Evolutionary conservation across 2,329 filamentous ascomycete species (phyloP), one percentile per base, ranked within the genome.

Genomic region (Eurotiales sp.): DNA sequence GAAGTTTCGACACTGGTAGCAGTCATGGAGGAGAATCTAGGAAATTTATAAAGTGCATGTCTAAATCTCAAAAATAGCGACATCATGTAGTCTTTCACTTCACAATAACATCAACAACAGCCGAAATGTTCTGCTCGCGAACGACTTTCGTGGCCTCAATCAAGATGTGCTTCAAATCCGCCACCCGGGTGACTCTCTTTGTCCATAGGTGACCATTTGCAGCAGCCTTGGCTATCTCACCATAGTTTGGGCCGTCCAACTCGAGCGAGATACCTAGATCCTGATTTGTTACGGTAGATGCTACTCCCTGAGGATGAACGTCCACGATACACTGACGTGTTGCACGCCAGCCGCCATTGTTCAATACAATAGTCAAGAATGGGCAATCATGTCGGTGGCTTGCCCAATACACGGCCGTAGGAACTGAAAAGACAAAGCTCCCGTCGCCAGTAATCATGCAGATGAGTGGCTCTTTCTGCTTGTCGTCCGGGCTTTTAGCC

Each of bases 321-420:
- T 59, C 58, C 12, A 32, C 53, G 12, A 59, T 43, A 29, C 58
- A 59, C 40, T 58, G 56, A 3, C 58, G 43, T 5, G 58, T 84
- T 1, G 82, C 82, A 56, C 85, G 82, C 83, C 83, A 86, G 19
- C 83, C 83, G 61, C 83, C 78, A 56, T 87, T 87, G 60, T 86
- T 86, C 45, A 87, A 63, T 12, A 86, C 80, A 41, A 87, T 78
- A 0, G 81, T 83, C 23, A 86, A 66, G 19, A 85, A 75, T 0
- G 83, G 82, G 45, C 85, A 82, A 2, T 77, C 73, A 62, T 86
- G 86, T 27, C 81, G 74, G 59, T 82, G 75, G 0, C 78, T 75
- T 44, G 86, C 85, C 84, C 83, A 87, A 63, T 85, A 86, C 0
- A 86, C 83, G 6, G 74, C 78, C 0, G 80, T 77, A 0, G 83